These are phyloP conservation scores for Zymoseptoria passerinii DNA, from an alignment of 2,329 filamentous ascomycete species.

Conservation along the genomic window DNA sequence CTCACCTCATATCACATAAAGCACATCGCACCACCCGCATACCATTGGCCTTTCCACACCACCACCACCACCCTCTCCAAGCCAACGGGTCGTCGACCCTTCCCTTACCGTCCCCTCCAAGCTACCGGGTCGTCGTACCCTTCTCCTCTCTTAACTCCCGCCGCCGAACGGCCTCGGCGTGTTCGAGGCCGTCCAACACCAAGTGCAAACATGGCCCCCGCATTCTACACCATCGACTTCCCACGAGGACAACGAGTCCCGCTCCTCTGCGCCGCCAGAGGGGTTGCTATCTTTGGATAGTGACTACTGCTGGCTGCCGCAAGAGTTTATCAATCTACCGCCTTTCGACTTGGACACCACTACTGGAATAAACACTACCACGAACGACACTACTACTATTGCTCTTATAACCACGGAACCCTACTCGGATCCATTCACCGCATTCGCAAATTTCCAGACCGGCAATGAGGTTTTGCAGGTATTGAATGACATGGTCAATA, in stretches of 20 bases:
- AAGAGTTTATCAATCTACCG: conserved; percentile 5
- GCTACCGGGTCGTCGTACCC: not conserved
- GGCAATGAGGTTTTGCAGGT: not conserved
- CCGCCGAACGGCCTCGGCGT: conserved; percentile 8
- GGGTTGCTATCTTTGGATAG: conserved; percentile 2
- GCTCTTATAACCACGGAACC: not conserved
- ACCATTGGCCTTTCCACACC: not conserved
- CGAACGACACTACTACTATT: conserved; percentile 3
- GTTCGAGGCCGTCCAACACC: conserved; percentile 2
- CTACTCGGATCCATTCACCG: not conserved
- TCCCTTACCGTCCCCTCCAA: not conserved
- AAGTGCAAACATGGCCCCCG: conserved; percentile 10
- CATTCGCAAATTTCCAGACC: not conserved
- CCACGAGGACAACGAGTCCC: not conserved
- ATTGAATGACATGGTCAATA: not conserved
- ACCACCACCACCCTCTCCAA: not conserved
- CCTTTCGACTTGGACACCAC: conserved; percentile 3
- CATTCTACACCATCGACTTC: not conserved
- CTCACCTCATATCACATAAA: not conserved
- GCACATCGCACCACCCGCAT: not conserved
- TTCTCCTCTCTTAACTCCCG: not conserved
- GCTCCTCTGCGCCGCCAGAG: not conserved
- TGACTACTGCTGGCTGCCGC: not conserved
- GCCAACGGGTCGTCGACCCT: not conserved
- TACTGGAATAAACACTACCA: not conserved